Conservation (phyloP, 495 filamentous ascomycete genomes). For the Platismatia glauca region DNA sequence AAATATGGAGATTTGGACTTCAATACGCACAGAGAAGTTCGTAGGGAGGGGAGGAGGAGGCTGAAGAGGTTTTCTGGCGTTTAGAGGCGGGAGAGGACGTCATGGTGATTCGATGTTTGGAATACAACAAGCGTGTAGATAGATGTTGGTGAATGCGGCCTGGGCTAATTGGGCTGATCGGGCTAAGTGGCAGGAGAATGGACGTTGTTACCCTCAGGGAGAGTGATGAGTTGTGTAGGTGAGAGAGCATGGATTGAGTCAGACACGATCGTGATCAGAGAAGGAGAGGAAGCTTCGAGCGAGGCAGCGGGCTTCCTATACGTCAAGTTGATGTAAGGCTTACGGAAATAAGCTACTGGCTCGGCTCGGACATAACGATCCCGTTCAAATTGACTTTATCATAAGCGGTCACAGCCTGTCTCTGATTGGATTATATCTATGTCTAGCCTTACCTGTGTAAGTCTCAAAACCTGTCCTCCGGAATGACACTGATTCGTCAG, state of each 20-base stretch:
- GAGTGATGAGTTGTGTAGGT: neutral
- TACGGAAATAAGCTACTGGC: neutral
- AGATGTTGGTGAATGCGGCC: neutral
- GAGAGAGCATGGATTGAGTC: neutral
- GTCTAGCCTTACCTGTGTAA: no score
- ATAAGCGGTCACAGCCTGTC: no score
- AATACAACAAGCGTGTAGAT: neutral
- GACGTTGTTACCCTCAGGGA: neutral
- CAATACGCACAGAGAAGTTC: constrained; percentile 54
- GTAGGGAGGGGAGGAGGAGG: constrained; percentile 26
- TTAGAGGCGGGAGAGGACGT: constrained; percentile 18
- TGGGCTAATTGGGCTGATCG: neutral
- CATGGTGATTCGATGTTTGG: constrained; percentile 1
- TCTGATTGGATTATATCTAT: no score
- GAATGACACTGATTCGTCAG: no score
- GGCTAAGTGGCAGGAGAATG: neutral
- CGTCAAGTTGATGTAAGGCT: neutral
- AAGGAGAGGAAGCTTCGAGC: neutral
- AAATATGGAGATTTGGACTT: no score
- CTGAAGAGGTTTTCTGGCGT: constrained; percentile 16
- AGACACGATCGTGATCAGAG: neutral
- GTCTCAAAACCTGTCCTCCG: no score
- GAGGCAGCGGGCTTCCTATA: neutral
- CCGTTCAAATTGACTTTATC: neutral
- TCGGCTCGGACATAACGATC: neutral